Evolutionary conservation across 345 rosid genomes (phyloP), one percentile per base, ranked within the genome.

Genomic region (Rhizophora apiculata): DNA sequence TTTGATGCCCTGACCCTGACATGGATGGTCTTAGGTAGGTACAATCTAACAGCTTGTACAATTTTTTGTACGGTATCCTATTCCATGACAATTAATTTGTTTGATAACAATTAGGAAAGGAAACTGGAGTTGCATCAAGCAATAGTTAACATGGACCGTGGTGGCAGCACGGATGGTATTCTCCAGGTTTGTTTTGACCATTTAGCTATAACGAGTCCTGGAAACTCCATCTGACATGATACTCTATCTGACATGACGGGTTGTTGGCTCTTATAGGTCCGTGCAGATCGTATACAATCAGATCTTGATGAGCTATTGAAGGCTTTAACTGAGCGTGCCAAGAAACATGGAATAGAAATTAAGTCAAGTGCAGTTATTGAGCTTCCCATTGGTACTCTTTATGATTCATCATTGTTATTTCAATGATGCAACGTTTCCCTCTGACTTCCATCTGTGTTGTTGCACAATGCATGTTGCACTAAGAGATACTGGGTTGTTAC

Each of bases 131-230:
- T 95, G 91, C 84, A 85, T 70, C 97, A 89, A 64, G 99, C 96
- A 75, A 88, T 95, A 65, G 77, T 80, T 76, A 95, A 88, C 74
- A 82, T 95, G 88, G 97, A 95, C 74, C 91, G 79, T 71, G 96
- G 97, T 72, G 96, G 99, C 76, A 92, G 96, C 77, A 86, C 89
- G 29, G 97, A 95, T 83, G 99, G 99, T 74, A 84, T 92, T 72
- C 96, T 95, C 72, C 96, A 91, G 97, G 99, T 95, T 79, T 31
- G 65, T 72, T 59, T 48, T 22, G 36, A 64, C 74, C 57, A n/a
- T 20, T 76, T 69, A 62, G 29, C 36, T 52, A 48, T 48, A 52
- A 49, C 39, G 51, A 62, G 57, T 70, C 36, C 30, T 63, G 60
- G 62, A 62, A 71, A 68, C 53, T 69, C 55, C 43, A 31, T 57